These are phyloP conservation scores for Naganishia sp. DNA, from an alignment of 1,284 basidiomycete species.

Conservation along the genomic window DNA sequence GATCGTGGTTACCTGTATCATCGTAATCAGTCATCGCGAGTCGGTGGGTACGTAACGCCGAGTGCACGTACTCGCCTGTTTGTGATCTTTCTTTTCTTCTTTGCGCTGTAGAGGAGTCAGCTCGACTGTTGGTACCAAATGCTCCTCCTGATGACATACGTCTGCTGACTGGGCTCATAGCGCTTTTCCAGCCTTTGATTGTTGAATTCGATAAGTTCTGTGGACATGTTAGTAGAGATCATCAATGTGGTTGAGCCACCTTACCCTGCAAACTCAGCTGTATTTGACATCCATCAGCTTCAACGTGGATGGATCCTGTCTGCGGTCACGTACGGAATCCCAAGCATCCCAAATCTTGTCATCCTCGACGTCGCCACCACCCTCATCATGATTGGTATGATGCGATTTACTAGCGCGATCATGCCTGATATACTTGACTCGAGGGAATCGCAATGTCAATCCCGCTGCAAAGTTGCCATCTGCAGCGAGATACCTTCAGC, in stretches of 20 bases:
- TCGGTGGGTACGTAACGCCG: too few relatives aligned
- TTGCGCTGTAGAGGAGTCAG: slow-evolving; percentile 31
- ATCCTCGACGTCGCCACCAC: slow-evolving; percentile 49
- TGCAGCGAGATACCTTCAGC: background rate
- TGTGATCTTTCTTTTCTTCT: slow-evolving; percentile 41
- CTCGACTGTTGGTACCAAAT: too few relatives aligned
- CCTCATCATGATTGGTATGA: slow-evolving; percentile 35
- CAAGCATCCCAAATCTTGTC: slow-evolving; percentile 49
- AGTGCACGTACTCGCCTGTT: slow-evolving; percentile 35
- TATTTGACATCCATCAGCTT: background rate
- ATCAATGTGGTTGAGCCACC: background rate
- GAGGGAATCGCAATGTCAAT: slow-evolving; percentile 71
- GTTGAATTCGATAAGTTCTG: slow-evolving; percentile 43
- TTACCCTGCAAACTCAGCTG: slow-evolving; percentile 45
- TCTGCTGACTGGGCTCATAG: slow-evolving; percentile 37
- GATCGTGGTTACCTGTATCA: slow-evolving; percentile 14
- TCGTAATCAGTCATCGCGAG: background rate
- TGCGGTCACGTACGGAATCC: slow-evolving; percentile 46
- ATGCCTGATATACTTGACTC: slow-evolving; percentile 71
- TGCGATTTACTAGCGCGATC: slow-evolving; percentile 40
- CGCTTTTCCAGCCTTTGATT: slow-evolving; percentile 44
- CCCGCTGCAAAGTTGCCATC: slow-evolving; percentile 20
- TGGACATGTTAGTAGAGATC: background rate
- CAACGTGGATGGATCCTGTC: background rate
- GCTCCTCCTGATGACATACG: background rate